Evolutionary conservation across 1,284 basidiomycete species (phyloP).

Genomic region (Tremellales sp.): DNA sequence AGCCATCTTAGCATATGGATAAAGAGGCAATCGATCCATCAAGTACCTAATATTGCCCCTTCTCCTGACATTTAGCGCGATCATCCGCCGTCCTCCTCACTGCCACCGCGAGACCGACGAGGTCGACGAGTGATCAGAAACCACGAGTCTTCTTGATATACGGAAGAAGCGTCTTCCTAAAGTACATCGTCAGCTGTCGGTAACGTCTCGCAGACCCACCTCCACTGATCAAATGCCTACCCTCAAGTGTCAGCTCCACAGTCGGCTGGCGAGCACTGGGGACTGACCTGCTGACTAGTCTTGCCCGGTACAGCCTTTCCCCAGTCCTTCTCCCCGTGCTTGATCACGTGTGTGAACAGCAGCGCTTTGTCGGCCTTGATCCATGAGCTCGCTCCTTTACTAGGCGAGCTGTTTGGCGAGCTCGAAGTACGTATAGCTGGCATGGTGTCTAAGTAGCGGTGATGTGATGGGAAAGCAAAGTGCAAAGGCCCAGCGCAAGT

Average conservation of each 20-base stretch:
- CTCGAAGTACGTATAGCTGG: neutral
- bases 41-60: too few species aligned
- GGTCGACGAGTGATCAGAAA: constrained; percentile 2
- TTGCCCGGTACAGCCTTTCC: constrained; percentile 10
- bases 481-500: too few species aligned
- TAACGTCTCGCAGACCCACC: constrained; percentile 2
- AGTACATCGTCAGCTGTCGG: neutral
- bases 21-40: too few species aligned
- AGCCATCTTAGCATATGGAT: too few species aligned
- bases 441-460: too few species aligned
- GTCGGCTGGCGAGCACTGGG: neutral
- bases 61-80: too few species aligned
- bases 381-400: neutral
- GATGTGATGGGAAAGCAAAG: too few species aligned
- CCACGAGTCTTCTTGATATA: constrained; percentile 14
- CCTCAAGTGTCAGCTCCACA: neutral
- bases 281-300: constrained; percentile 12
- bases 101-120: too few species aligned
- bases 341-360: constrained; percentile 12
- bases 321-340: constrained; percentile 11
- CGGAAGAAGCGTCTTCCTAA: constrained; percentile 16
- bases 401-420: neutral
- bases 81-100: too few species aligned
- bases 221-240: constrained; percentile 10
- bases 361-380: constrained; percentile 6